Percentiles rank a stretch among this genome's conserved stretches.
These are phyloP conservation scores for Syncephalastrum contaminatum DNA, from an alignment of 371 early-diverging fungal genomes.

Conservation along the genomic window DNA sequence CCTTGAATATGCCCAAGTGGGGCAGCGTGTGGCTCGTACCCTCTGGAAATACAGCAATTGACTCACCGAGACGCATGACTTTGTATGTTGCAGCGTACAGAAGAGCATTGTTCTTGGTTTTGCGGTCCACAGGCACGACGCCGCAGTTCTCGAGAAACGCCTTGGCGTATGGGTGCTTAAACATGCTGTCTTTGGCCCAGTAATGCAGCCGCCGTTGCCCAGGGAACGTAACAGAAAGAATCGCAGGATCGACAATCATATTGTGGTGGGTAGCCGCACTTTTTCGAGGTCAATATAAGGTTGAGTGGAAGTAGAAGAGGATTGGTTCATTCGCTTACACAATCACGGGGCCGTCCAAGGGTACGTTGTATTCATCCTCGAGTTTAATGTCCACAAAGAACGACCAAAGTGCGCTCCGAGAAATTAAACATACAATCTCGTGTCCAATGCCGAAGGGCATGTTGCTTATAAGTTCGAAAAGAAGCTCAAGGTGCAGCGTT, in stretches of 20 bases:
- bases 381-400: constrained; percentile 45
- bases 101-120: constrained; percentile 49
- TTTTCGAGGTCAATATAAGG: background rate
- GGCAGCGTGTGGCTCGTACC: constrained; percentile 56
- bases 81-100: constrained; percentile 51
- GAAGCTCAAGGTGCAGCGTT: background rate
- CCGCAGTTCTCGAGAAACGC: constrained; percentile 45
- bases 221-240: constrained; percentile 48
- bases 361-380: constrained; percentile 36
- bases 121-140: constrained; percentile 59
- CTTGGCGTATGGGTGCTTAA: constrained; percentile 38
- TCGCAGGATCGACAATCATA: constrained; percentile 59
- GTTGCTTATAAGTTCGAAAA: constrained; percentile 2
- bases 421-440: constrained; percentile 39
- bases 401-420: constrained; percentile 49
- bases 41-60: constrained; percentile 61
- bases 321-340: constrained; percentile 26
- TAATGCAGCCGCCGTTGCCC: constrained; percentile 50
- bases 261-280: constrained; percentile 58
- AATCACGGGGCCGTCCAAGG: constrained; percentile 36
- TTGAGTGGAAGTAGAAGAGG: background rate
- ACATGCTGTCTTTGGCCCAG: constrained; percentile 61
- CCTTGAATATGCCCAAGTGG: constrained; percentile 40
- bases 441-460: constrained; percentile 53
- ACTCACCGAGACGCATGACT: constrained; percentile 46